phyloP scores from a whole-genome alignment of 495 filamentous ascomycete species.

The Cairneyella variabilis region DNA sequence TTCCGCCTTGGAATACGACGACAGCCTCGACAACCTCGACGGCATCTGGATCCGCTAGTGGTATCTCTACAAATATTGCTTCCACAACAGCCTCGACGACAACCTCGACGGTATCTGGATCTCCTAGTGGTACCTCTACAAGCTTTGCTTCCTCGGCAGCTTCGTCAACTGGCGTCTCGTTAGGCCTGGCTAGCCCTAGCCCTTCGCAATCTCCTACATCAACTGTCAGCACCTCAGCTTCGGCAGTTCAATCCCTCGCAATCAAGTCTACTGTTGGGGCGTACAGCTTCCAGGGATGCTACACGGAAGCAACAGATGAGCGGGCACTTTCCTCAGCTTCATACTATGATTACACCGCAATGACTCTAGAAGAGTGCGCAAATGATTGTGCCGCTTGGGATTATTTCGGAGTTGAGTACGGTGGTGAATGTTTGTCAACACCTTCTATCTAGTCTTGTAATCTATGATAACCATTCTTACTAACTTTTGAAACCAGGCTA shows the following conservation, averaged over 20 bases:
- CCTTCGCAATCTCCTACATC: not conserved
- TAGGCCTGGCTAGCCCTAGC: not conserved
- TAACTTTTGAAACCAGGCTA: too few relatives aligned
- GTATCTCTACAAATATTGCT: too few relatives aligned
- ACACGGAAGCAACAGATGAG: slow-evolving; percentile 5
- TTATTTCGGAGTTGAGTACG: slow-evolving; percentile 45
- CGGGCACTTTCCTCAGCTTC: slow-evolving; percentile 23
- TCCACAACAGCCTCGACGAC: slow-evolving; percentile 27
- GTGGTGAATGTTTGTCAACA: too few relatives aligned
- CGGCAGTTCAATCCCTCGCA: slow-evolving; percentile 6
- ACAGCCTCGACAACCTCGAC: not conserved
- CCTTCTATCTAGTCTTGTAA: too few relatives aligned
- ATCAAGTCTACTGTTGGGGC: not conserved
- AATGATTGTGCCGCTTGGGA: slow-evolving; percentile 41
- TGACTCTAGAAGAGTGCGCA: slow-evolving; percentile 36
- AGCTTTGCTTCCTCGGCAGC: not conserved
- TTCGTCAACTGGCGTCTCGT: not conserved
- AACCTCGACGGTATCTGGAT: too few relatives aligned
- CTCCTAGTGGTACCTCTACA: not conserved
- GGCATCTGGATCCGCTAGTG: slow-evolving; percentile 44
- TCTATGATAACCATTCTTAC: too few relatives aligned
- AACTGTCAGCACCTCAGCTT: slow-evolving; percentile 17
- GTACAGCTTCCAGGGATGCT: slow-evolving; percentile 13
- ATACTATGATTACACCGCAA: slow-evolving; percentile 6
- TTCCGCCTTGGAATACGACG: not conserved